Evolutionary conservation across 73 alveolate genomes (phyloP), one percentile per base, ranked within the genome.

Genomic region (Symbiodinium pilosum): DNA sequence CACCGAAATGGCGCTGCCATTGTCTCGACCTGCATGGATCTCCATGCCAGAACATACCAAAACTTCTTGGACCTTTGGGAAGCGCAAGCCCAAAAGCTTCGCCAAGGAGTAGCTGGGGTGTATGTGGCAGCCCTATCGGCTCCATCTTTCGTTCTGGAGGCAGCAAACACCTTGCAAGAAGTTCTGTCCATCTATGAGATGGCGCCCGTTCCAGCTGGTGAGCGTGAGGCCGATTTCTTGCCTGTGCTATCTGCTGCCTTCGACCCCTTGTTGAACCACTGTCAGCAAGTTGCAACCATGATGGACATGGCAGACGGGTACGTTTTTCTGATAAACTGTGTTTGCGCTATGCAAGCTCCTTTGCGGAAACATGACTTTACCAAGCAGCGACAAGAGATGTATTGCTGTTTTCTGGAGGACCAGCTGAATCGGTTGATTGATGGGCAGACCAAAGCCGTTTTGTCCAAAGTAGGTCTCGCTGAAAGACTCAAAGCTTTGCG

Each of bases 341-440:
- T 81, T 20, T 77, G 93, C 0, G 93, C 86, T 32, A 93, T 93
- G 99, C 99, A 93, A 41, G 30, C n/a, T 34, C 99, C 99, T 20
- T 39, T 93, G 99, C 69, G 28, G 43, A 93, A 93, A 64, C 99
- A 93, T 39, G 99, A 93, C n/a, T 93, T 93, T n/a, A 93, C 99
- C 71, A 75, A 40, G 47, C 93, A 83, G 52, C 86, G 99, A 4
- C 92, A 40, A 59, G 93, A 77, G 40, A 77, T 93, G 93, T 93
- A 68, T 69, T 16, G 40, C 18, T 30, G 47, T 34, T 54, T 83
- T 41, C 12, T 83, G 39, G 86, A 83, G 18, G 99, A 93, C 24
- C 99, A 93, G 81, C 30, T 86, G 30, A 52, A 83, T 2, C 34
- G 52, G 30, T 54, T 93, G 34, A 75, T 93, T 40, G 93, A 83